Percentiles rank a stretch among this genome's conserved stretches.
Conservation (phyloP, 345 rosid species). For the Eucalyptus sideroxylon region DNA sequence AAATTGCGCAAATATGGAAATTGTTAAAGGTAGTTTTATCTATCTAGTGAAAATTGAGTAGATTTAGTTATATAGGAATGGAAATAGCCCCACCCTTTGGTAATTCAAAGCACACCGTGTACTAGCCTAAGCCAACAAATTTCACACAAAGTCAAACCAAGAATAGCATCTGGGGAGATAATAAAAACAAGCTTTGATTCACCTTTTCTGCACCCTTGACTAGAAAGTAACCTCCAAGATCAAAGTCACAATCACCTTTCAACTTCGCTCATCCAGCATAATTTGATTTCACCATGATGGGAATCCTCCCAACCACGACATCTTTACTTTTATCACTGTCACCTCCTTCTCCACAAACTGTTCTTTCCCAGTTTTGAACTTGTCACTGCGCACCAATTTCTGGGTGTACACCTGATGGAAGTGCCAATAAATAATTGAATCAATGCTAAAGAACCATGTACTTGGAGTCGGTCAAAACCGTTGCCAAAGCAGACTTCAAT, state of each 20-base stretch:
- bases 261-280: slow-evolving; percentile 52
- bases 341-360: slow-evolving; percentile 25
- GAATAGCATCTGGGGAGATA: neutral
- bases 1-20: neutral
- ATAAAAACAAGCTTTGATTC: neutral
- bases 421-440: neutral
- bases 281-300: slow-evolving; percentile 76
- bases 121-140: neutral
- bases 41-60: neutral
- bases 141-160: neutral
- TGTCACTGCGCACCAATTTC: slow-evolving; percentile 42
- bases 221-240: slow-evolving; percentile 81
- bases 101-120: neutral
- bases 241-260: slow-evolving; percentile 81
- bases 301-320: slow-evolving; percentile 61
- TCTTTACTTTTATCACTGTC: slow-evolving; percentile 25
- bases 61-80: neutral
- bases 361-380: slow-evolving; percentile 79
- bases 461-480: neutral
- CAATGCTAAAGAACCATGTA: neutral
- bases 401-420: slow-evolving; percentile 41
- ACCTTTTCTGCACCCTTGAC: slow-evolving; percentile 96
- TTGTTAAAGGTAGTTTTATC: neutral
- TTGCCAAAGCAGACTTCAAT: neutral
- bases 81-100: neutral